Evolutionary conservation across 257 asterid species (phyloP), one percentile per base, ranked within the genome.

Genomic region (Coffea canephora): DNA sequence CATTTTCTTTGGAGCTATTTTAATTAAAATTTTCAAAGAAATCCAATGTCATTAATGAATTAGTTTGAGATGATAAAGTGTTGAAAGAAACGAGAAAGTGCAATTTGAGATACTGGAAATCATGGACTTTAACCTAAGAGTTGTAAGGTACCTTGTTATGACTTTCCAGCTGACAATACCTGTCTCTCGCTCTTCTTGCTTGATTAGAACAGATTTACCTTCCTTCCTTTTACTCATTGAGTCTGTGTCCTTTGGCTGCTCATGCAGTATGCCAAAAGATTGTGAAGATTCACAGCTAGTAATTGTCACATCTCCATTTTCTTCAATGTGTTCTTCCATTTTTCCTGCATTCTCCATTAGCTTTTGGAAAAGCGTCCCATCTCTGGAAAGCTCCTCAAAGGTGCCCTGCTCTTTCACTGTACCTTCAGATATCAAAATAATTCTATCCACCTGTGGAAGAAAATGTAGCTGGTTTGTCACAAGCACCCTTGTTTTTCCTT

Each of bases 281-380:
- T 85, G 80, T 74, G 90, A 86, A 71, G 87, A 84, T 80, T 79
- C 77, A 19, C 74, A 73, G 39, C 87, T 90, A 36, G 48, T 45
- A 59, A 78, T 78, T 25, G 62, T 89, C 69, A 46, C 85, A 61
- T 74, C 89, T 82, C 85, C 97, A 65, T 69, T 85, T 80, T 93
- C 97, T 86, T 92, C 97, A 49, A 83, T 87, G 80, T 89, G 90
- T 79, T 90, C 98, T 86, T 96, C 98, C 97, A 96, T 89, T 88
- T 96, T 96, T 45, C 99, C 99, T 21, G 98, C 99, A 87, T 96
- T 96, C 88, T 93, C 99, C 99, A 96, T 96, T 85, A 96, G 89
- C 83, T 87, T 96, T 76, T 90, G 92, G 79, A 96, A 96, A 27
- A 91, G 89, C 78, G 78, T 25, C 43, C 99, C 99, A 77, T 85